Conservation (phyloP, 768 basidiomycete genomes). For the Phylloporus sp. region DNA sequence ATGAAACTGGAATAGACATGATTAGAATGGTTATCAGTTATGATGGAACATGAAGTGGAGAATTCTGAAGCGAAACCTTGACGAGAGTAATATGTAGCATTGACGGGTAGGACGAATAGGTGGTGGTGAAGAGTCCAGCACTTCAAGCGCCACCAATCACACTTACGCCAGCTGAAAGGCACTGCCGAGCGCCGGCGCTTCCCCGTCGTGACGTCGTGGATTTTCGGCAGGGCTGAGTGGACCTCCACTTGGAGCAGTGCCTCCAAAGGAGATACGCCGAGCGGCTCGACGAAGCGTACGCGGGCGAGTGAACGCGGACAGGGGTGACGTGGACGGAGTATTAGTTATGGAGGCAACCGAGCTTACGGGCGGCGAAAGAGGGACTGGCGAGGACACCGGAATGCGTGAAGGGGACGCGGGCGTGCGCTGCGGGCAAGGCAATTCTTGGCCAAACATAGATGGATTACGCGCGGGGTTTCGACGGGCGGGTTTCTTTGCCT, state of each 20-base stretch:
- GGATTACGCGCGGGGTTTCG: slow-evolving; percentile 54
- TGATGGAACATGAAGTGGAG: not conserved
- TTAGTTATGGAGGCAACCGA: slow-evolving; percentile 4
- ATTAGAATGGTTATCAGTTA: not conserved
- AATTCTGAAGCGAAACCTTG: not conserved
- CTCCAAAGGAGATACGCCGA: slow-evolving; percentile 65
- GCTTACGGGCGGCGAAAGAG: slow-evolving; percentile 15
- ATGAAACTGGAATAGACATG: not conserved
- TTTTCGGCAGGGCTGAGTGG: slow-evolving; percentile 35
- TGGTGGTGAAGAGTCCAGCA: slow-evolving; percentile 1
- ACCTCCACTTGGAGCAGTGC: slow-evolving; percentile 30
- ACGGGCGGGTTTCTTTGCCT: slow-evolving; percentile 30
- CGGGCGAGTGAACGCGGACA: slow-evolving; percentile 19
- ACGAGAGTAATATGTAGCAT: slow-evolving; percentile 10
- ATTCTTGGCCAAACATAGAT: slow-evolving; percentile 63
- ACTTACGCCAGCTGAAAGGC: slow-evolving; percentile 62
- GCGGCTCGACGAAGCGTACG: slow-evolving; percentile 35
- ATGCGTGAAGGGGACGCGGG: slow-evolving; percentile 30
- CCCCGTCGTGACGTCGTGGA: slow-evolving; percentile 25
- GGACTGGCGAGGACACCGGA: slow-evolving; percentile 26
- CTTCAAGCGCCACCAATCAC: slow-evolving; percentile 1
- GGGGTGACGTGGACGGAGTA: slow-evolving; percentile 13
- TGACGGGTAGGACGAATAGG: slow-evolving; percentile 1
- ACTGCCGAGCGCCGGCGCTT: slow-evolving; percentile 50
- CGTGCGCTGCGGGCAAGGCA: slow-evolving; percentile 43